Evolutionary conservation across 2,329 filamentous ascomycete genomes (phyloP).

Genomic region (Aspergillus clavatus): DNA sequence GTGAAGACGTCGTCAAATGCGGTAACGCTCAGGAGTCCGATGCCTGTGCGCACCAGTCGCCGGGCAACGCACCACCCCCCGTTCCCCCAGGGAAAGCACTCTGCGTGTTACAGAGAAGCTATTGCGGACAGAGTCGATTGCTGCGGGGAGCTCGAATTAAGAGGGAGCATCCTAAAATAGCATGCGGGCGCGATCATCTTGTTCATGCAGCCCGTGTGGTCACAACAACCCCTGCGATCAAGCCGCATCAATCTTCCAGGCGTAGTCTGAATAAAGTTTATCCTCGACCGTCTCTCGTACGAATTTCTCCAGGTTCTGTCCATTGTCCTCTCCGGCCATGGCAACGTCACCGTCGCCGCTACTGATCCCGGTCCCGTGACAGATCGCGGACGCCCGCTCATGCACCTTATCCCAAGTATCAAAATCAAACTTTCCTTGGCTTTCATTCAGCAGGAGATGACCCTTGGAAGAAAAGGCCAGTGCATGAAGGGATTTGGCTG

Average conservation of each 20-base stretch:
- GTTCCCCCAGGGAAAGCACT: no score
- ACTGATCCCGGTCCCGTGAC: slow-evolving; percentile 47
- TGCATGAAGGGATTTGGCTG: slow-evolving; percentile 70
- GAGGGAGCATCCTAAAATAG: background rate
- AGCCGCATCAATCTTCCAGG: slow-evolving; percentile 35
- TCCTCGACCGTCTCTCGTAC: slow-evolving; percentile 58
- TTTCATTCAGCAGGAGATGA: slow-evolving; percentile 72
- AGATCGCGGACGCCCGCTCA: slow-evolving; percentile 60
- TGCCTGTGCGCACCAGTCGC: background rate
- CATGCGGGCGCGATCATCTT: background rate
- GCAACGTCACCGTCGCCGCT: slow-evolving; percentile 41
- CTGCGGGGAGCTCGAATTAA: background rate
- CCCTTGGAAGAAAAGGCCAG: slow-evolving; percentile 72
- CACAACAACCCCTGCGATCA: no score
- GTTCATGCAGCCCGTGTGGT: no score
- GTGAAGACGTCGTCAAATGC: background rate
- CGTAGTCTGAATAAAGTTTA: slow-evolving; percentile 45
- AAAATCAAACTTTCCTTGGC: slow-evolving; percentile 71
- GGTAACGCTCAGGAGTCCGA: background rate
- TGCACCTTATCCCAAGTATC: slow-evolving; percentile 70
- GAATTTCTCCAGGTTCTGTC: slow-evolving; percentile 52
- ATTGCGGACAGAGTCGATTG: background rate
- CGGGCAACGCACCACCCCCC: no score
- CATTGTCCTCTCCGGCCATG: slow-evolving; percentile 39
- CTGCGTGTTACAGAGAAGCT: background rate